Percentiles rank a stretch among this genome's conserved stretches.
Conservation (phyloP, 2,329 filamentous ascomycete species). For the Fusarium sp. region DNA sequence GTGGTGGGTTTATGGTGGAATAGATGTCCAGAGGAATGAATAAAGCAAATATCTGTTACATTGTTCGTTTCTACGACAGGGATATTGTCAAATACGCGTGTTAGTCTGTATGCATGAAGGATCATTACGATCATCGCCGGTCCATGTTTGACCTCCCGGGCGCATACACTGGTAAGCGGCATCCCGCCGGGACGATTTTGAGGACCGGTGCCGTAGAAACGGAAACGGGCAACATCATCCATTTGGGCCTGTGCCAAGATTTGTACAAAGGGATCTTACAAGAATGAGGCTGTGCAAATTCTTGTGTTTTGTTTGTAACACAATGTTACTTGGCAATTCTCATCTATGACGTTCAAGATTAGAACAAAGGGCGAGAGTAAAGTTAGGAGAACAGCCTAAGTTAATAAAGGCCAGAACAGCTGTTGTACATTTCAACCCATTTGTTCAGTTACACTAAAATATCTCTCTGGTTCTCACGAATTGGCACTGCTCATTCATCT, state of each 20-base stretch:
- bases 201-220: not conserved
- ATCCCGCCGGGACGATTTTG: not conserved
- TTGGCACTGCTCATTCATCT: not conserved
- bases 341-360: not conserved
- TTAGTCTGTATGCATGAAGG: not conserved
- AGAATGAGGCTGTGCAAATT: conserved; percentile 7
- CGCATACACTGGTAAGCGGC: not conserved
- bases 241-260: not conserved
- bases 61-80: not conserved
- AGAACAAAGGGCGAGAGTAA: not conserved
- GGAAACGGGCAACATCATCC: not conserved
- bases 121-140: not conserved
- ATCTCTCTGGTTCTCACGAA: not conserved
- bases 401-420: not conserved
- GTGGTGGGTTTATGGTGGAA: conserved; percentile 60
- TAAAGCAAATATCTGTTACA: not conserved
- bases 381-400: not conserved
- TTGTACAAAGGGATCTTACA: not conserved
- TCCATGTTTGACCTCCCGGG: not conserved
- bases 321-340: not conserved
- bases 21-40: conserved; percentile 30
- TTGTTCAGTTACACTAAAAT: not conserved
- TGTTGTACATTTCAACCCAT: not conserved
- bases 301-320: not conserved
- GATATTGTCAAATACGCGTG: not conserved